Evolutionary conservation across 1,139 yeast species (phyloP), one percentile per base, ranked within the genome.

Genomic region (Kodamaea anthophila): DNA sequence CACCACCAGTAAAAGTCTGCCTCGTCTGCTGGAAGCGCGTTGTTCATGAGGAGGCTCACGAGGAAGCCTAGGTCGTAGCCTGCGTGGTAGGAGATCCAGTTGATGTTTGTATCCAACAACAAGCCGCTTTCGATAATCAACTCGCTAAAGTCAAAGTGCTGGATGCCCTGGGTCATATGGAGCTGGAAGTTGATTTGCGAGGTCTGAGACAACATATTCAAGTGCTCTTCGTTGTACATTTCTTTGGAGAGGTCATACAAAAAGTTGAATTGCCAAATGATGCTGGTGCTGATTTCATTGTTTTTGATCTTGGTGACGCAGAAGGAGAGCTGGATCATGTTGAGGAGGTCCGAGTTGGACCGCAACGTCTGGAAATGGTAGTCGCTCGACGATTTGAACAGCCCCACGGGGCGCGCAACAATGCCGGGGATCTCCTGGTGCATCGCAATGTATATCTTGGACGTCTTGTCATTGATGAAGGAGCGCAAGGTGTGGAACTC

Each of bases 391-490:
- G 93, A 77, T 46, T 86, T 78, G 58, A 91, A 91, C 8, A 87
- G 77, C n/a, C 98, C 98, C 38, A 91, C 85, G 9, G 98, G 98
- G 43, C 98, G 73, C 1, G 96, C 96, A 15, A 91, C 84, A 19
- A 93, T 85, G 0, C 98, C 98, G 0, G 96, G 96, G 50, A 91
- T 87, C 54, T 91, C 96, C 36, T 94, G 88, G 46, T 88, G 82
- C 31, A 79, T 79, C 3, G 95, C 77, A 13, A 87, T 74, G 47
- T 73, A 74, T 15, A 65, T 49, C 20, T 50, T 45, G 32, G 81
- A 76, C 46, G 80, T 82, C 38, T 76, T 74, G 36, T 75, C 81
- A 38, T 58, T 58, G 24, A 83, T 70, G 32, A 86, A 68, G 34
- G 76, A 74, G 39, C 96, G 72, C 38, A 88, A 73, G 10, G 75